Evolutionary conservation across 2,329 filamentous ascomycete genomes (phyloP).

Genomic region (Fusarium setosum): DNA sequence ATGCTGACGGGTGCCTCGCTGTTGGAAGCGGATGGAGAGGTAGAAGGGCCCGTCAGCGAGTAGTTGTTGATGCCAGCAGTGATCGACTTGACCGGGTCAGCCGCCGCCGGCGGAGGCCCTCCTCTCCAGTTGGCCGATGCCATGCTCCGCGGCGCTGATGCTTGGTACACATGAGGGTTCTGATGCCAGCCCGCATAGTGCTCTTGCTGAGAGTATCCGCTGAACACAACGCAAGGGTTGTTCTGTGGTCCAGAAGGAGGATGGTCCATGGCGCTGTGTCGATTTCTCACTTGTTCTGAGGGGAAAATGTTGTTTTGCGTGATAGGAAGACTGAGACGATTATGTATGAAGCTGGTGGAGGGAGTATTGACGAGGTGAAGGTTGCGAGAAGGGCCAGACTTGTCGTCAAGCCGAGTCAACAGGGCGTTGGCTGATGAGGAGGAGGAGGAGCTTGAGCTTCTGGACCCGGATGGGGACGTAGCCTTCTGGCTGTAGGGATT

Average conservation of each 20-base stretch:
- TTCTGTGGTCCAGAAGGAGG: constrained; percentile 2
- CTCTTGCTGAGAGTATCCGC: constrained; percentile 12
- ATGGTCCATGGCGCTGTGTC: constrained; percentile 12
- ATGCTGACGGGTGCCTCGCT: constrained; percentile 24
- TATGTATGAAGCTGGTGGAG: neutral
- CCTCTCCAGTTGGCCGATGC: constrained; percentile 38
- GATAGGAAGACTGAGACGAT: neutral
- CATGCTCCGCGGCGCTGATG: constrained; percentile 35
- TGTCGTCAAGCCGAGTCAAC: constrained; percentile 5
- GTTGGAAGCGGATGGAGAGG: neutral
- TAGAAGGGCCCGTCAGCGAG: constrained; percentile 10
- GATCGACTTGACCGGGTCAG: constrained; percentile 8
- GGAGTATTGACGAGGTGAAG: neutral
- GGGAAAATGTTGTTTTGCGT: neutral
- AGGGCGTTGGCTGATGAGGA: neutral
- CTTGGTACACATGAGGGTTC: constrained; percentile 8
- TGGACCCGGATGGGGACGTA: neutral
- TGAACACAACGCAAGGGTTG: constrained; percentile 1
- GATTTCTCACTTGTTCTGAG: neutral
- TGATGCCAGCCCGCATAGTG: constrained; percentile 27
- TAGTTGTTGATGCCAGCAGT: constrained; percentile 20
- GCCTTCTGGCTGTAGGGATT: neutral
- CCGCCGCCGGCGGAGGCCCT: constrained; percentile 8
- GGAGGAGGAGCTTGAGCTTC: neutral
- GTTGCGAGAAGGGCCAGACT: neutral